Base-by-base conservation (phyloP, 768 basidiomycete genomes). In the Termitomyces sp. region DNA sequence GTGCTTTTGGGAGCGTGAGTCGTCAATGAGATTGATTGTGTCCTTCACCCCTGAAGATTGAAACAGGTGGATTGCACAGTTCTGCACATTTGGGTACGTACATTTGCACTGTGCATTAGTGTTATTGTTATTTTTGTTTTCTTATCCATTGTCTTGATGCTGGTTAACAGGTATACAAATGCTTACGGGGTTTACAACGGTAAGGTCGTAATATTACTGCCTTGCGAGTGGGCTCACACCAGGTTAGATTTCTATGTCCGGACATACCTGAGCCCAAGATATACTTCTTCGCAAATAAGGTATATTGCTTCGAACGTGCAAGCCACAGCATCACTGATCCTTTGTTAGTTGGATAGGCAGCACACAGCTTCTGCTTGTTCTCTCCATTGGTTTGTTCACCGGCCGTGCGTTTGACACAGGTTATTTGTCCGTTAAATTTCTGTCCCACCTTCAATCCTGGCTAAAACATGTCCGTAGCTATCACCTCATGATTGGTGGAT, bases 291-390 rank as follows among this genome's bases (percentile, higher is more conserved):
- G 14, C 63, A 66, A 59, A 69, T 69, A 47, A 65, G 67, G 68
- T 58, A 38, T 9, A 24, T 58, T 54, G 7, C 26, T 20, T 24
- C 38, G 2, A 43, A 8, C 9, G 10, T 33, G 18, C 6, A n/a
- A 20, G 24, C 35, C 22, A n/a, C 45, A 33, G 22, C 20, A 7
- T 33, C 24, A 12, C 7, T 61, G 35, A 59, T 22, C 7, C n/a
- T 47, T 32, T 22, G 6, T 20, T 40, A 70, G 69, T 54, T 70
- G 69, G 69, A 70, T 69, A 51, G 69, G 68, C 26, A 70, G 69
- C 53, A 61, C 64, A 9, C 69, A 70, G 46, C 58, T 69, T 42
- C 55, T 66, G 16, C 62, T 66, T 26, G 57, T 66, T 5, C 58
- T 70, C 38, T 66, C 64, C 7, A 59, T 65, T 30, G 68, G 68